Percentiles rank a stretch among this genome's conserved stretches.
phyloP scores from a whole-genome alignment of 2,329 filamentous ascomycete species.

The Fusarium dimerum region DNA sequence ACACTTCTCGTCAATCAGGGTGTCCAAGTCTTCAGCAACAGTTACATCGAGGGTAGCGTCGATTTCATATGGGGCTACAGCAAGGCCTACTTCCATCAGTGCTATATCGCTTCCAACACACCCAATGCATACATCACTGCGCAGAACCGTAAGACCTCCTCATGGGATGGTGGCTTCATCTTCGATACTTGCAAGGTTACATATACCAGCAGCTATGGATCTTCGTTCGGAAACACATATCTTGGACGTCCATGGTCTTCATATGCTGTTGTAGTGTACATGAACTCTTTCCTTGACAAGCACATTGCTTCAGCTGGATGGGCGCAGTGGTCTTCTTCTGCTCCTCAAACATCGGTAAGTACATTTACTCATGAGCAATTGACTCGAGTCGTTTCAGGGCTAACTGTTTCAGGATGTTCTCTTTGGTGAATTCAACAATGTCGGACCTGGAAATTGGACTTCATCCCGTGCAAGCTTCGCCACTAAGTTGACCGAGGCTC shows the following conservation, averaged over 20 bases:
- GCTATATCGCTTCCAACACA: slow-evolving; percentile 40
- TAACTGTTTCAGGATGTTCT: slow-evolving; percentile 36
- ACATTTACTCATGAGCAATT: background rate
- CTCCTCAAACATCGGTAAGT: slow-evolving; percentile 53
- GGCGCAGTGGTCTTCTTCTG: slow-evolving; percentile 56
- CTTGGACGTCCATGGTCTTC: slow-evolving; percentile 50
- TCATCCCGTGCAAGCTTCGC: slow-evolving; percentile 22
- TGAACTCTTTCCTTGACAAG: slow-evolving; percentile 47
- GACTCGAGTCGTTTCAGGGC: no score
- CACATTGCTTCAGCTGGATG: slow-evolving; percentile 26
- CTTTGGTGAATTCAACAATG: slow-evolving; percentile 62
- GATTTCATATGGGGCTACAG: slow-evolving; percentile 33
- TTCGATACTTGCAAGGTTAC: slow-evolving; percentile 35
- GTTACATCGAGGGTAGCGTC: slow-evolving; percentile 32
- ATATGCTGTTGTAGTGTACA: slow-evolving; percentile 49
- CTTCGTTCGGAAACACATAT: slow-evolving; percentile 39
- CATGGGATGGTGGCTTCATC: slow-evolving; percentile 34
- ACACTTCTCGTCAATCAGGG: slow-evolving; percentile 49
- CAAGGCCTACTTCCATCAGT: slow-evolving; percentile 39
- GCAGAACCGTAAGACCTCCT: slow-evolving; percentile 30
- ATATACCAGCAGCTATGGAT: slow-evolving; percentile 27
- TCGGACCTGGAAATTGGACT: slow-evolving; percentile 40
- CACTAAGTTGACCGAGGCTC: slow-evolving; percentile 20
- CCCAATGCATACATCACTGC: slow-evolving; percentile 34
- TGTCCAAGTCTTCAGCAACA: slow-evolving; percentile 47